These are phyloP conservation scores for Multifurca ochricompacta DNA, from an alignment of 768 basidiomycete genomes.

Conservation along the genomic window DNA sequence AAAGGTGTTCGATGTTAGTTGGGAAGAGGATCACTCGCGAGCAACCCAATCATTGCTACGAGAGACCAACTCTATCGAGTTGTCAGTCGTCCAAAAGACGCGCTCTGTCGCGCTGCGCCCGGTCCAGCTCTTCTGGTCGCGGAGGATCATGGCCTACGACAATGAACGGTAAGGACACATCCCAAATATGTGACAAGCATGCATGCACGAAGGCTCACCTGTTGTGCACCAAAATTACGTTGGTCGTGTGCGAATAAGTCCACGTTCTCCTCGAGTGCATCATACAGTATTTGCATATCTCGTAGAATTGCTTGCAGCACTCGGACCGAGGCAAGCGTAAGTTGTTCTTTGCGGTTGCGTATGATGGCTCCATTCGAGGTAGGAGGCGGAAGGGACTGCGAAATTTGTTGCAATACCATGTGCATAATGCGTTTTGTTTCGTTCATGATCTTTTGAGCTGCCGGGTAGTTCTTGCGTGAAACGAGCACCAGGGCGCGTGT, in stretches of 20 bases:
- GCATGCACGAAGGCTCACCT: slow-evolving; percentile 47
- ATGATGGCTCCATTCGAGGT: slow-evolving; percentile 35
- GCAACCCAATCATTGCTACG: slow-evolving; percentile 84
- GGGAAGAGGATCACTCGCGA: slow-evolving; percentile 40
- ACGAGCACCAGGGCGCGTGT: slow-evolving; percentile 89
- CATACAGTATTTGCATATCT: slow-evolving; percentile 79
- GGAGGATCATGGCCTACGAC: slow-evolving; percentile 83
- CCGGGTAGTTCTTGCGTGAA: slow-evolving; percentile 80
- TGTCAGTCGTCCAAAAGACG: slow-evolving; percentile 88
- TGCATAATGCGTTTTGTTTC: slow-evolving; percentile 91
- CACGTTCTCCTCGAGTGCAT: slow-evolving; percentile 86
- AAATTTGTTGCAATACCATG: slow-evolving; percentile 81
- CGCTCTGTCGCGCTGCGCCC: slow-evolving; percentile 84
- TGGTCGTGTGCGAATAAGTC: slow-evolving; percentile 91
- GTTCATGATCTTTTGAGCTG: slow-evolving; percentile 83
- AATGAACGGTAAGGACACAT: slow-evolving; percentile 3
- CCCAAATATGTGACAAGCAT: background rate
- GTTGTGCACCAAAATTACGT: slow-evolving; percentile 94
- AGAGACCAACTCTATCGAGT: slow-evolving; percentile 78
- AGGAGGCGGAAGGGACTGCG: slow-evolving; percentile 60
- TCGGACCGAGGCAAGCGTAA: slow-evolving; percentile 64
- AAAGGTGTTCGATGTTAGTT: background rate
- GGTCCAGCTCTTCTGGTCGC: slow-evolving; percentile 96
- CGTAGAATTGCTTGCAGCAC: slow-evolving; percentile 79
- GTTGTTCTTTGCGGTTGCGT: slow-evolving; percentile 71